Evolutionary conservation across 306 rosid species (phyloP).

Genomic region (Inga laurina): DNA sequence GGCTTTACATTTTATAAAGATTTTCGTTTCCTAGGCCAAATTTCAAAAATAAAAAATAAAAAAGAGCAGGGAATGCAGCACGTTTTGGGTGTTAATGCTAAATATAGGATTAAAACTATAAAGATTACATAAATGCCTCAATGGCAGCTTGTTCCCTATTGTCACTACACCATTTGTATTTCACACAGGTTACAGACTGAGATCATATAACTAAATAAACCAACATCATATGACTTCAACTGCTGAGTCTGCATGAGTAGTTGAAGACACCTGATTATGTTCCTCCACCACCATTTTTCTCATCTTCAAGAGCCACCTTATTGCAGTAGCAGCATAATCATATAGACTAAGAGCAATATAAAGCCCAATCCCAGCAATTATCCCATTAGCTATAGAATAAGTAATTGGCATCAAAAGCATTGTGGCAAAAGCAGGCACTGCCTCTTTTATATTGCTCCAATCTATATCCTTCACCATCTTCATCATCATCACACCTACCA

Average conservation of each 20-base stretch:
- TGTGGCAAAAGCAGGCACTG: slow-evolving; percentile 81
- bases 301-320: slow-evolving; percentile 68
- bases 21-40: background rate
- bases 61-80: background rate
- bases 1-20: background rate
- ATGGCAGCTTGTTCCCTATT: slow-evolving; percentile 7
- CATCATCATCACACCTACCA: slow-evolving; percentile 99
- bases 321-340: slow-evolving; percentile 40
- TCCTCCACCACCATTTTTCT: slow-evolving; percentile 57
- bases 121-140: background rate
- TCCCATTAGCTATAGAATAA: slow-evolving; percentile 87
- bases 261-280: slow-evolving; percentile 84
- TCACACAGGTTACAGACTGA: background rate
- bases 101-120: background rate
- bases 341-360: slow-evolving; percentile 64
- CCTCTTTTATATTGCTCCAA: slow-evolving; percentile 66
- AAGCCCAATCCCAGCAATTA: slow-evolving; percentile 82
- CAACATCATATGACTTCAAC: slow-evolving; percentile 47
- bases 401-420: slow-evolving; percentile 89
- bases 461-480: slow-evolving; percentile 86
- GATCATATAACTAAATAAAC: slow-evolving; percentile 13
- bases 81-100: background rate
- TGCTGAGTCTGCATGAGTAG: slow-evolving; percentile 38
- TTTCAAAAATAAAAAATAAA: background rate
- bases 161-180: background rate